Evolutionary conservation across 2,329 filamentous ascomycete species (phyloP).

Genomic region (Apiospora arundinis): DNA sequence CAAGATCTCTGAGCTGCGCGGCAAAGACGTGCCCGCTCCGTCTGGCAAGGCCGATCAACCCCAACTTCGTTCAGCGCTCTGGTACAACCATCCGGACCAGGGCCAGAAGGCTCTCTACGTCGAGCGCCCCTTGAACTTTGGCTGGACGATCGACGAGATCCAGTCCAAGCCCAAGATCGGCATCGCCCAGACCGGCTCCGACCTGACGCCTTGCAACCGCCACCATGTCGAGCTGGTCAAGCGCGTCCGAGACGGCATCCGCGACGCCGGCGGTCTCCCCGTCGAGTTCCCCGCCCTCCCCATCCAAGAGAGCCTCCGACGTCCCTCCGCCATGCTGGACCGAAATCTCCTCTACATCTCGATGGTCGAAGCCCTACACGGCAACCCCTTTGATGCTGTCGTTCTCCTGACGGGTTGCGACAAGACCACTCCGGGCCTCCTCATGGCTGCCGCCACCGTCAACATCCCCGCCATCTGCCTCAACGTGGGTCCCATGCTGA

Average conservation of each 20-base stretch:
- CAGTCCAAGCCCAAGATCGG: constrained; percentile 58
- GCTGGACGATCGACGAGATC: constrained; percentile 55
- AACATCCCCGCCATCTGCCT: constrained; percentile 58
- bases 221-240: constrained; percentile 56
- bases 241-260: constrained; percentile 56
- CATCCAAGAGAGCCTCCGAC: constrained; percentile 54
- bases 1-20: neutral
- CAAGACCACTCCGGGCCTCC: constrained; percentile 57
- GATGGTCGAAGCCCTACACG: constrained; percentile 54
- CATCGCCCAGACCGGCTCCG: constrained; percentile 58
- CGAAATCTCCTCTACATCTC: constrained; percentile 55
- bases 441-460: constrained; percentile 59
- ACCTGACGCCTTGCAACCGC: constrained; percentile 56
- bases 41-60: neutral
- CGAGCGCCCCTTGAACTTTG: constrained; percentile 57
- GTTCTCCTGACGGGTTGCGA: constrained; percentile 59
- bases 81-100: constrained; percentile 45
- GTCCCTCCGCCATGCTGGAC: constrained; percentile 56
- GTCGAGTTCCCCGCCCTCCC: constrained; percentile 60
- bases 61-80: neutral
- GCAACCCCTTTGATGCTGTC: constrained; percentile 56
- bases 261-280: constrained; percentile 53
- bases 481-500: constrained; percentile 60
- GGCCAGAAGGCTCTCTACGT: constrained; percentile 54
- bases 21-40: neutral